These are phyloP conservation scores for Arctium lappa DNA, from an alignment of 129 eudicot species.

Conservation along the genomic window DNA sequence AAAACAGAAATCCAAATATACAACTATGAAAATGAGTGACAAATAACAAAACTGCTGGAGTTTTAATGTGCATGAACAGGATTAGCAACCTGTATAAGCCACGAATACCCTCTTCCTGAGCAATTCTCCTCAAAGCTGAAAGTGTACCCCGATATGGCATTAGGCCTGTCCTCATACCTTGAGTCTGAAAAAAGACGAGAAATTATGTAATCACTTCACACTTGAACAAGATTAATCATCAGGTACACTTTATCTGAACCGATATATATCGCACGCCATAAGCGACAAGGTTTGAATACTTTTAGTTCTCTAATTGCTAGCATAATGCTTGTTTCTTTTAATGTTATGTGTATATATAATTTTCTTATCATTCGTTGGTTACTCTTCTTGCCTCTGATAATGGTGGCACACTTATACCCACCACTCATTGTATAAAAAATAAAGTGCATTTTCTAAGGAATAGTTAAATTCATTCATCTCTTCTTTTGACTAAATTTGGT, in stretches of 20 bases:
- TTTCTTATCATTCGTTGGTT: neutral
- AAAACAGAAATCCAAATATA: neutral
- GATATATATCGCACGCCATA: neutral
- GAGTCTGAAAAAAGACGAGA: slow-evolving; percentile 54
- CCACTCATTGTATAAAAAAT: neutral
- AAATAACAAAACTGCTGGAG: neutral
- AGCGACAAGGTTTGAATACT: slow-evolving; percentile 74
- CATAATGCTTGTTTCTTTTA: neutral
- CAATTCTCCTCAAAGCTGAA: slow-evolving; percentile 86
- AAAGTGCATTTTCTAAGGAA: neutral
- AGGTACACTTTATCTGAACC: neutral
- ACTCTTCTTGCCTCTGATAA: neutral
- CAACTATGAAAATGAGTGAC: neutral
- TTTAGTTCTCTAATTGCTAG: neutral
- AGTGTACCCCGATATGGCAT: slow-evolving; percentile 75
- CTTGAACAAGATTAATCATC: neutral
- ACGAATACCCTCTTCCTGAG: slow-evolving; percentile 86
- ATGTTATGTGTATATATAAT: neutral
- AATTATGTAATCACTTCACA: neutral
- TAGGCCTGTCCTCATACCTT: slow-evolving; percentile 70
- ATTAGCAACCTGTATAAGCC: slow-evolving; percentile 82
- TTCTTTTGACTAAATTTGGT: too few relatives aligned
- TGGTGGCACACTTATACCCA: neutral
- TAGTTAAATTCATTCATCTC: too few relatives aligned
- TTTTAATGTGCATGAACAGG: neutral